Evolutionary conservation across 106 monocot species (phyloP).

Genomic region (Dendrobium nobile): DNA sequence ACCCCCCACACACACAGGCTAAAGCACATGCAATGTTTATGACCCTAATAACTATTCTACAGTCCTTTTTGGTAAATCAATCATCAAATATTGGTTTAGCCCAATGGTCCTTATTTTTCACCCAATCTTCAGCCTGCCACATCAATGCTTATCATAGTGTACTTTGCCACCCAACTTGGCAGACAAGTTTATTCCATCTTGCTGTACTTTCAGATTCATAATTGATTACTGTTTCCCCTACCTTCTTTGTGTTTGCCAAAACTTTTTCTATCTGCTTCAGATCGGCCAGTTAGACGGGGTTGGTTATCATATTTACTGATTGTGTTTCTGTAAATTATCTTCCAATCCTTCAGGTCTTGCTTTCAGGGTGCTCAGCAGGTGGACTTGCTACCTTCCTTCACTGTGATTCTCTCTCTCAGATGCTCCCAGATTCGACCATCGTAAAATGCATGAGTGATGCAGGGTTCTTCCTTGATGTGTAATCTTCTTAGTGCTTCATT

Average conservation of each 20-base stretch:
- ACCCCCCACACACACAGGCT: no score
- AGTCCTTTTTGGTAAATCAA: not conserved
- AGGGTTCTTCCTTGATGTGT: slow-evolving; percentile 94
- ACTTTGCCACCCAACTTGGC: no score
- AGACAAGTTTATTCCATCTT: no score
- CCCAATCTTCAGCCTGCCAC: not conserved
- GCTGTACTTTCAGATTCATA: no score
- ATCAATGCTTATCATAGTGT: not conserved
- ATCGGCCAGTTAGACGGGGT: no score
- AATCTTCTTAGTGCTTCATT: slow-evolving; percentile 15
- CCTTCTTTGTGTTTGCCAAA: no score
- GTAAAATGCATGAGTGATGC: slow-evolving; percentile 95
- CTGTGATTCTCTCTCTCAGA: slow-evolving; percentile 53
- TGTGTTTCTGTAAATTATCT: not conserved
- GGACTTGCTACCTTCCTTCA: slow-evolving; percentile 82
- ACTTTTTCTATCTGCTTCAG: no score
- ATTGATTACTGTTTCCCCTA: no score
- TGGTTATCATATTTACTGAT: not conserved
- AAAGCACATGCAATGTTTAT: not conserved
- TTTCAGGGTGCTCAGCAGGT: slow-evolving; percentile 95
- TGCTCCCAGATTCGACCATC: slow-evolving; percentile 19
- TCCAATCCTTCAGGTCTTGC: slow-evolving; percentile 48
- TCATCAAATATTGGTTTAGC: not conserved
- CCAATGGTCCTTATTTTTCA: no score
- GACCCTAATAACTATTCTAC: not conserved